Evolutionary conservation across 805 yeast genomes (phyloP).

Genomic region (Diddensiella santjacobensis): DNA sequence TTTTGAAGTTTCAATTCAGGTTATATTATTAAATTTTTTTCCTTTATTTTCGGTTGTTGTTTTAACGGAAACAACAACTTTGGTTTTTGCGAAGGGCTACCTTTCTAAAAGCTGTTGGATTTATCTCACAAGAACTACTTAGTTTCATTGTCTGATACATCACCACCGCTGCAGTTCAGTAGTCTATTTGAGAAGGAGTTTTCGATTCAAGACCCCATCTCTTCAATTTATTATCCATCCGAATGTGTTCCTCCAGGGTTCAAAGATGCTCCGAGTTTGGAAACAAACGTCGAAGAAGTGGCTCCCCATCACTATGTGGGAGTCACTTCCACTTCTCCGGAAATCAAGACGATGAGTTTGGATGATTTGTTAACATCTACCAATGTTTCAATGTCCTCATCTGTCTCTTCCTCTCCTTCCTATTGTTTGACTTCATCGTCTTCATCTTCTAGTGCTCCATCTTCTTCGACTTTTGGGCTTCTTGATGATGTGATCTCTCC

Average conservation of each 20-base stretch:
- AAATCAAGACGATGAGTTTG: background rate
- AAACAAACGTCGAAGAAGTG: background rate
- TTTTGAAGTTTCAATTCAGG: background rate
- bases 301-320: background rate
- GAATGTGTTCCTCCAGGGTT: conserved; percentile 1
- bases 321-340: background rate
- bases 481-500: conserved; percentile 5
- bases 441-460: background rate
- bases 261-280: background rate
- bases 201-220: conserved; percentile 1
- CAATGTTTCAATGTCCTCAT: background rate
- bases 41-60: background rate
- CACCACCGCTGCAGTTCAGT: conserved; percentile 6
- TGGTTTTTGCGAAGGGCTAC: background rate
- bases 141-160: conserved; percentile 8
- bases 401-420: conserved; percentile 4
- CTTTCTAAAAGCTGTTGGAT: conserved; percentile 8
- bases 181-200: background rate
- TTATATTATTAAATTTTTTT: no score
- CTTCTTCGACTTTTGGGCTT: background rate
- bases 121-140: conserved; percentile 8
- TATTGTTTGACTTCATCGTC: background rate
- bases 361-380: background rate
- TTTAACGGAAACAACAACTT: conserved; percentile 1
- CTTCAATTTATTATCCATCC: background rate